Evolutionary conservation across 2,329 filamentous ascomycete species (phyloP).

Genomic region (Biscogniauxia mediterranea): DNA sequence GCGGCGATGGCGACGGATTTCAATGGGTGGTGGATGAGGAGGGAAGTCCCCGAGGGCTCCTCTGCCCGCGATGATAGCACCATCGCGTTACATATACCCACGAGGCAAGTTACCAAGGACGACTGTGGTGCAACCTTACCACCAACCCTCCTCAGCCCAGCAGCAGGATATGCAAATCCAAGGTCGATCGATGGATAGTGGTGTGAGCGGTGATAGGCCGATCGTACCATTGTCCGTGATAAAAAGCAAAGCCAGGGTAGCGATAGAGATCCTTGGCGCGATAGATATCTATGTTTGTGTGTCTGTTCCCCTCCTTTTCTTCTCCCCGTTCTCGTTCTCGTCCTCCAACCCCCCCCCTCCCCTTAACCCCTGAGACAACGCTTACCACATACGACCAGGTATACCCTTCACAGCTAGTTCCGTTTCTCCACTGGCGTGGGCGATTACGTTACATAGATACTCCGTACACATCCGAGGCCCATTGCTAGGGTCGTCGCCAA

Average conservation of each 20-base stretch:
- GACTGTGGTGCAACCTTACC: background rate
- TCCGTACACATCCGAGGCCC: background rate
- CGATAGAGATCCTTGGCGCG: background rate
- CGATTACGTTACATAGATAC: background rate
- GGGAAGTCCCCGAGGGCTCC: too few species aligned
- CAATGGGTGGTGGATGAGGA: too few species aligned
- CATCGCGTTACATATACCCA: background rate
- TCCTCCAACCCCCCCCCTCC: too few species aligned
- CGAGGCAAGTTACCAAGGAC: background rate
- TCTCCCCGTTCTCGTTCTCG: too few species aligned
- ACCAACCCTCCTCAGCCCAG: background rate
- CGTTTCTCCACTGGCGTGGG: too few species aligned
- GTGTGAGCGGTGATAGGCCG: background rate
- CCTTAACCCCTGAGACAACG: too few species aligned
- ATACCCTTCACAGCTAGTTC: too few species aligned
- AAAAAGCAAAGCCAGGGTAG: background rate
- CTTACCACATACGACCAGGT: too few species aligned
- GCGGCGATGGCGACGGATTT: background rate
- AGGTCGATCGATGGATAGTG: too few species aligned
- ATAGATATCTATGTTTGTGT: background rate
- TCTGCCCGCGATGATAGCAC: background rate
- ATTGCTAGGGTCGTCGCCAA: constrained; percentile 11
- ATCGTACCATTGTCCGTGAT: background rate
- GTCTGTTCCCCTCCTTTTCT: too few species aligned
- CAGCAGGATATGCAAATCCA: background rate